A percentile compares a stretch with the other conserved stretches of the same genome.
Evolutionary conservation across 2,329 filamentous ascomycete species (phyloP).

Genomic region (Colletotrichum plurivorum): DNA sequence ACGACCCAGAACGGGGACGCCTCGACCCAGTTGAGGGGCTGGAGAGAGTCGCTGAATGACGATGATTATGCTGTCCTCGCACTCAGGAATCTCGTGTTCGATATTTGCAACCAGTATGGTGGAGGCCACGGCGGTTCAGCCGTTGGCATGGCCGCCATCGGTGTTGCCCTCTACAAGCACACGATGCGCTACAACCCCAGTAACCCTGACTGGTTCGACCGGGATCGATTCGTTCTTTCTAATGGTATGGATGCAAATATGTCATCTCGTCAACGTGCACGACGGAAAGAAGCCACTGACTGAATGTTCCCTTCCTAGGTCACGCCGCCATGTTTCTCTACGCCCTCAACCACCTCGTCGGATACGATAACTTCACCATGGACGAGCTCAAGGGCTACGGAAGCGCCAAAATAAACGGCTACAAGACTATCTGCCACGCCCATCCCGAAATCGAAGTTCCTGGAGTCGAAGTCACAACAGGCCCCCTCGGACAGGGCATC

Average conservation of each 20-base stretch:
- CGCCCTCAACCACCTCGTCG: conserved; percentile 62
- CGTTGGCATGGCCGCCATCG: conserved; percentile 54
- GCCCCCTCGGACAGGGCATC: conserved; percentile 69
- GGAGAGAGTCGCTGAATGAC: conserved; percentile 11
- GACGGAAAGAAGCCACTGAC: too few relatives aligned
- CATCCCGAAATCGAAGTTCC: conserved; percentile 69
- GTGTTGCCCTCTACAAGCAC: conserved; percentile 68
- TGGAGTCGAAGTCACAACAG: conserved; percentile 70
- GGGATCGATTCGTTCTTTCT: conserved; percentile 72
- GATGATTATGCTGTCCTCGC: conserved; percentile 12
- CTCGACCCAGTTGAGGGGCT: background rate
- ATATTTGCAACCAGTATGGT: conserved; percentile 71
- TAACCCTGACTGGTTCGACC: conserved; percentile 67
- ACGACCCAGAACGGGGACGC: background rate
- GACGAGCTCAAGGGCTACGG: conserved; percentile 67
- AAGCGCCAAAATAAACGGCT: conserved; percentile 46
- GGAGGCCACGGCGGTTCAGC: conserved; percentile 66
- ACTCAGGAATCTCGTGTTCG: conserved; percentile 44
- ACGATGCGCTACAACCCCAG: conserved; percentile 70
- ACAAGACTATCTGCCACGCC: conserved; percentile 58
- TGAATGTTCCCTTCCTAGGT: conserved; percentile 42
- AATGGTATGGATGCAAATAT: conserved; percentile 55
- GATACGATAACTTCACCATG: conserved; percentile 65
- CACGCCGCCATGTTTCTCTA: conserved; percentile 68
- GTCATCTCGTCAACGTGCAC: too few relatives aligned